A percentile compares a stretch with the other conserved stretches of the same genome.
These are phyloP conservation scores for Rhodotorula kratochvilovae DNA, from an alignment of 768 basidiomycete genomes.

Conservation along the genomic window DNA sequence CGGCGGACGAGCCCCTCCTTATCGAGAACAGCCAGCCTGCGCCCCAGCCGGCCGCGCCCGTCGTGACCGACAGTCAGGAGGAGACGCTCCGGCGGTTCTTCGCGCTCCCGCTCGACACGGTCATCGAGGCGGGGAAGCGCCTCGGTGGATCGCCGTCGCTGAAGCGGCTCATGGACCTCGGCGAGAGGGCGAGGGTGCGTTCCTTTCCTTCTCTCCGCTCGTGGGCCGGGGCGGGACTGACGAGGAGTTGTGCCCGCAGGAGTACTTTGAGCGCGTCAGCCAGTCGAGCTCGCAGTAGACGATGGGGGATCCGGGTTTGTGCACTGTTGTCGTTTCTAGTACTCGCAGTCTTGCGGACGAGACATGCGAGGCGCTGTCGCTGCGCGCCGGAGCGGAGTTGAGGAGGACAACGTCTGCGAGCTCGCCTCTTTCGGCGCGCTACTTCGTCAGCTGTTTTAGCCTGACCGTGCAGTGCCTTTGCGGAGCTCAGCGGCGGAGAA, in stretches of 20 bases:
- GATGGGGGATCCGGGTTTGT: not conserved
- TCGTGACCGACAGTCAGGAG: not conserved
- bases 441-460: no score
- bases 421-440: no score
- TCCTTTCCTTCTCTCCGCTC: fast-evolving
- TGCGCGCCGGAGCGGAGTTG: no score
- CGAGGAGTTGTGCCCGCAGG: not conserved
- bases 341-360: no score
- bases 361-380: no score
- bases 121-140: slow-evolving; percentile 3
- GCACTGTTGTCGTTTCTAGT: not conserved
- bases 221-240: not conserved
- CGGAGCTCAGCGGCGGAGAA: not conserved
- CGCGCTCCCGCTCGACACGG: slow-evolving; percentile 23
- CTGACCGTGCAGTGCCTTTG: no score
- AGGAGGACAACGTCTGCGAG: no score
- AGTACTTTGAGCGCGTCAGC: slow-evolving; percentile 19
- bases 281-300: not conserved
- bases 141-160: slow-evolving; percentile 17
- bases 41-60: not conserved
- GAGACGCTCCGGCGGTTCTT: slow-evolving; percentile 23
- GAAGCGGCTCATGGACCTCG: slow-evolving; percentile 23
- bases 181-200: slow-evolving; percentile 25
- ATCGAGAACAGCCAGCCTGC: not conserved
- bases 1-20: no score